phyloP scores from a whole-genome alignment of 2,329 filamentous ascomycete genomes.

The Diaporthe sp. region DNA sequence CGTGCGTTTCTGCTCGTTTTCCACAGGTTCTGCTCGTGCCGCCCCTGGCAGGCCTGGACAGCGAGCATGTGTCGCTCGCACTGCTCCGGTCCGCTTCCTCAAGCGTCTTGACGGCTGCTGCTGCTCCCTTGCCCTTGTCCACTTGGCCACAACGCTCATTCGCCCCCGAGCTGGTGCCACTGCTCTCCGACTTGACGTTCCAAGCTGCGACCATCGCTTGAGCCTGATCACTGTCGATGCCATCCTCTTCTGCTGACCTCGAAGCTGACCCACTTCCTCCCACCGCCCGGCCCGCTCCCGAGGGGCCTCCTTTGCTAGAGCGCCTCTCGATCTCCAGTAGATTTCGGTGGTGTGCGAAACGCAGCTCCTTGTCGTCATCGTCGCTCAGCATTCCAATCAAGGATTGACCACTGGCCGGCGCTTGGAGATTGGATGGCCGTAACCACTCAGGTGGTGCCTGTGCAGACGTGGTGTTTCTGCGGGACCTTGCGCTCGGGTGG shows the following conservation, averaged over 20 bases:
- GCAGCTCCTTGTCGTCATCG: constrained; percentile 16
- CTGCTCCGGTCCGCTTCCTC: neutral
- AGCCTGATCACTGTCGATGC: neutral
- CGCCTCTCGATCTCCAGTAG: constrained; percentile 18
- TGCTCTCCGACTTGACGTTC: neutral
- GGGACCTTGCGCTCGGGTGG: constrained; percentile 1
- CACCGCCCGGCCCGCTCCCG: neutral
- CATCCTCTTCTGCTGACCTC: neutral
- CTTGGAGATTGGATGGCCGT: neutral
- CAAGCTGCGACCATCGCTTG: neutral
- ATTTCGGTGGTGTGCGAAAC: constrained; percentile 18
- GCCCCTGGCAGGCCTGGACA: neutral
- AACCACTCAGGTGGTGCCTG: constrained; percentile 3
- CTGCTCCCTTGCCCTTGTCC: neutral
- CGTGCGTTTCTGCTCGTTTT: neutral
- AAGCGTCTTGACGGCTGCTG: neutral
- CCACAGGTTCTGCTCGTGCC: neutral
- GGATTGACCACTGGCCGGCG: constrained; percentile 2
- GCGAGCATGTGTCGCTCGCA: constrained; percentile 6
- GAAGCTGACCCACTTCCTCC: neutral
- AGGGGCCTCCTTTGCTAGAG: neutral
- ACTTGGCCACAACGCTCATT: neutral
- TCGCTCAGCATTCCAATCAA: constrained; percentile 16
- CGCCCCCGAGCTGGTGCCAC: neutral
- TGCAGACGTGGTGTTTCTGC: constrained; percentile 5